These are phyloP conservation scores for Echria macrotheca DNA, from an alignment of 495 filamentous ascomycete species.

Conservation along the genomic window DNA sequence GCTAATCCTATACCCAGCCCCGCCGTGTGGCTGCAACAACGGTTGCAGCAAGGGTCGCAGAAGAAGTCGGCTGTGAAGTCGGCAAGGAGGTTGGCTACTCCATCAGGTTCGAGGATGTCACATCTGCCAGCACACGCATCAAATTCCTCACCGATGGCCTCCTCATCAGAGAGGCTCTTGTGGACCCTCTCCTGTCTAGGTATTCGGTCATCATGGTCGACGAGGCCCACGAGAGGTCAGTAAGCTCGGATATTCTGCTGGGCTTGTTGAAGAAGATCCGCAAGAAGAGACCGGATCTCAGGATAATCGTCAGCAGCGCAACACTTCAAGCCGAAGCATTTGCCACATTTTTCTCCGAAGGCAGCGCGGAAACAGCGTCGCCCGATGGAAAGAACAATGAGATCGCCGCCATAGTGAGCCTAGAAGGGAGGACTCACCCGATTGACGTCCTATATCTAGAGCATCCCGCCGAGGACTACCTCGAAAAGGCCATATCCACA, in stretches of 20 bases:
- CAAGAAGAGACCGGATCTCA: slow-evolving; percentile 72
- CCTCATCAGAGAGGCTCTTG: slow-evolving; percentile 86
- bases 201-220: slow-evolving; percentile 99
- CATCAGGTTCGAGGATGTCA: slow-evolving; percentile 93
- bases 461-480: slow-evolving; percentile 76
- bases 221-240: slow-evolving; percentile 92
- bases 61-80: slow-evolving; percentile 85
- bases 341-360: slow-evolving; percentile 66
- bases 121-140: slow-evolving; percentile 80
- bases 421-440: slow-evolving; percentile 88
- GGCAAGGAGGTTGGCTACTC: slow-evolving; percentile 96
- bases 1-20: slow-evolving; percentile 51
- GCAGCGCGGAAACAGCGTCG: slow-evolving; percentile 39
- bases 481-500: slow-evolving; percentile 79
- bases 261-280: slow-evolving; percentile 93
- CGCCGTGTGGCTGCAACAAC: slow-evolving; percentile 89
- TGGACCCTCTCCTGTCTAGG: slow-evolving; percentile 84
- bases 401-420: slow-evolving; percentile 71
- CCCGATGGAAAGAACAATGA: slow-evolving; percentile 33
- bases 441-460: slow-evolving; percentile 87
- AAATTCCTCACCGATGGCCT: slow-evolving; percentile 97
- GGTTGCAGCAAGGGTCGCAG: slow-evolving; percentile 83
- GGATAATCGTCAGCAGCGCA: slow-evolving; percentile 90
- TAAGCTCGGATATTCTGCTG: slow-evolving; percentile 90
- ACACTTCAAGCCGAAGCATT: slow-evolving; percentile 91